These are phyloP conservation scores for Xerocomellus intermedius DNA, from an alignment of 768 basidiomycete species.

Conservation along the genomic window DNA sequence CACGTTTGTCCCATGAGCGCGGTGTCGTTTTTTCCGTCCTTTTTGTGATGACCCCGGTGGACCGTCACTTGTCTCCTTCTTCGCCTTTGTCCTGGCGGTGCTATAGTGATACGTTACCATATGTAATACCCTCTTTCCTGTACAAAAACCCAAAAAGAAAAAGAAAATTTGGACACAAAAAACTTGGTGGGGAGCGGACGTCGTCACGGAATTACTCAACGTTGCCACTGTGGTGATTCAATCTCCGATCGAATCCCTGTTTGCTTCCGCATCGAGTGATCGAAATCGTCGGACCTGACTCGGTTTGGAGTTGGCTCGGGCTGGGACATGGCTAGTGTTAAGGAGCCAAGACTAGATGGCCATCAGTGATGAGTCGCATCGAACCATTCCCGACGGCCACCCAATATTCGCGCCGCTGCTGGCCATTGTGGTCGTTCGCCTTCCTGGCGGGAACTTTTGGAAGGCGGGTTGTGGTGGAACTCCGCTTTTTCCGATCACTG, in stretches of 20 bases:
- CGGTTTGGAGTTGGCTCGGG: too few relatives aligned
- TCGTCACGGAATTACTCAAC: not conserved
- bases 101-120: slow-evolving; percentile 8
- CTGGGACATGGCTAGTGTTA: too few relatives aligned
- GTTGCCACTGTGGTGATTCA: not conserved
- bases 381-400: too few relatives aligned
- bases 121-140: slow-evolving; percentile 7
- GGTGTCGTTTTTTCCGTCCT: not conserved
- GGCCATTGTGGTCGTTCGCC: too few relatives aligned
- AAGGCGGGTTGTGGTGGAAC: too few relatives aligned
- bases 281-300: too few relatives aligned
- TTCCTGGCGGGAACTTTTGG: too few relatives aligned
- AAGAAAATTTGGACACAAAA: not conserved
- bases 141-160: slow-evolving; percentile 10
- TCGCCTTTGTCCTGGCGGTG: not conserved
- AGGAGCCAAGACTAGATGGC: too few relatives aligned
- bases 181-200: not conserved
- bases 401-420: too few relatives aligned
- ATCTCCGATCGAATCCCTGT: not conserved
- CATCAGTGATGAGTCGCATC: too few relatives aligned
- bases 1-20: slow-evolving; percentile 57
- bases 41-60: slow-evolving; percentile 4
- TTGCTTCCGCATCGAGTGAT: too few relatives aligned
- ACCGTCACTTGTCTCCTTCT: not conserved
- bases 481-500: too few relatives aligned